Percentiles rank a stretch among this genome's conserved stretches.
Evolutionary conservation across 2,329 filamentous ascomycete genomes (phyloP).

Genomic region (Sporothrix phasma): DNA sequence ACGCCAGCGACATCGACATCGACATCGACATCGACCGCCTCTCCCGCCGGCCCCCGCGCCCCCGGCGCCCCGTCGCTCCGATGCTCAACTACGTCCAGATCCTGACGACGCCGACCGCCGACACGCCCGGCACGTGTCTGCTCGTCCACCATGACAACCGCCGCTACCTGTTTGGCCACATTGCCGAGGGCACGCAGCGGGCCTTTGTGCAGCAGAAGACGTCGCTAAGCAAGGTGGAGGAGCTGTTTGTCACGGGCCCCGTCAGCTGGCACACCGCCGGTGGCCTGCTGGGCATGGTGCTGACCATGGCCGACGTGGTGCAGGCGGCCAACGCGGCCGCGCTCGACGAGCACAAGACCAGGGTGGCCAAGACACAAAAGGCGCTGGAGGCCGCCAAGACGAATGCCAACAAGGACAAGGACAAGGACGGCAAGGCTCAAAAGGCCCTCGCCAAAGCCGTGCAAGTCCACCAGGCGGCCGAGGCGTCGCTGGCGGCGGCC

Average conservation of each 20-base stretch:
- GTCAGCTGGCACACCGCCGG: constrained; percentile 68
- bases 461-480: background rate
- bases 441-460: background rate
- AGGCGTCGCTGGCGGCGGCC: background rate
- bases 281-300: constrained; percentile 72
- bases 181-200: constrained; percentile 78
- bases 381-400: background rate
- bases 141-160: constrained; percentile 71
- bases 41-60: background rate
- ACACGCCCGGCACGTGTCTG: constrained; percentile 72
- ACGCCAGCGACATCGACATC: background rate
- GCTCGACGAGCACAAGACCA: constrained; percentile 24
- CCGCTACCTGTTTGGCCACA: constrained; percentile 75
- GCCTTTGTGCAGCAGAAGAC: constrained; percentile 59
- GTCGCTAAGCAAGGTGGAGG: constrained; percentile 53
- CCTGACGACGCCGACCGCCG: constrained; percentile 71
- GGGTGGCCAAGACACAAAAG: background rate
- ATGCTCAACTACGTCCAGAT: constrained; percentile 73
- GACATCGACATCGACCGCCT: background rate
- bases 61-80: constrained; percentile 1
- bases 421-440: constrained; percentile 4
- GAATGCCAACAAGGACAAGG: too few species aligned
- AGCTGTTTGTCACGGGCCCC: constrained; percentile 74
- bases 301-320: constrained; percentile 67
- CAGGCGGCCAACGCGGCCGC: constrained; percentile 36